Evolutionary conservation across 257 asterid genomes (phyloP).

Genomic region (Orobanche coerulescens): DNA sequence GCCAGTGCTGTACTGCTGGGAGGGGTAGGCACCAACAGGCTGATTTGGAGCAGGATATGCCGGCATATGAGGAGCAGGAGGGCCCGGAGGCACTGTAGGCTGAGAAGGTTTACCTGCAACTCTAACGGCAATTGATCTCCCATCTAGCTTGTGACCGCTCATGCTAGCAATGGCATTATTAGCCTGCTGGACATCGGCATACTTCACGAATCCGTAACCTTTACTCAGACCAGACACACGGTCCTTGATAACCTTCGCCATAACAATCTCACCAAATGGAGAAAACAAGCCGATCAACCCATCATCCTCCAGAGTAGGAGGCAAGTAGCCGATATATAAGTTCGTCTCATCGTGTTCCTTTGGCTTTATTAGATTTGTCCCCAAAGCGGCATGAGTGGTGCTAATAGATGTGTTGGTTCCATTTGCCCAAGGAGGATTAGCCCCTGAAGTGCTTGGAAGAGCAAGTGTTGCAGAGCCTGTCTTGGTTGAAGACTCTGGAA

Average conservation of each 20-base stretch:
- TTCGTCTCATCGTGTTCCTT: conserved; percentile 91
- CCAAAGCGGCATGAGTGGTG: conserved; percentile 51
- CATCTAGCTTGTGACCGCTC: conserved; percentile 89
- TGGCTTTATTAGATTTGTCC: conserved; percentile 49
- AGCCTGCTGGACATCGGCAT: conserved; percentile 78
- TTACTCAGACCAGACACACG: conserved; percentile 67
- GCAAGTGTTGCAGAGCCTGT: conserved; percentile 49
- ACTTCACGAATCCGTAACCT: conserved; percentile 95
- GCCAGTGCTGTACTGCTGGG: conserved; percentile 71
- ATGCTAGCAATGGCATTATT: conserved; percentile 80
- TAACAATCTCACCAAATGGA: conserved; percentile 83
- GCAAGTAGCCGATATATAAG: conserved; percentile 79
- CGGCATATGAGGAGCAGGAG: conserved; percentile 61
- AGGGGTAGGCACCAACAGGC: conserved; percentile 57
- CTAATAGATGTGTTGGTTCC: conserved; percentile 30
- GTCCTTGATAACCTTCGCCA: conserved; percentile 95
- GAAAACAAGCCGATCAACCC: conserved; percentile 73
- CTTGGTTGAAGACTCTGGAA: conserved; percentile 62
- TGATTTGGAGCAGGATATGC: conserved; percentile 55
- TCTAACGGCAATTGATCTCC: conserved; percentile 93
- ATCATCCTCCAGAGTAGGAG: conserved; percentile 88
- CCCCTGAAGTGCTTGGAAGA: conserved; percentile 53
- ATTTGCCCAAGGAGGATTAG: conserved; percentile 83
- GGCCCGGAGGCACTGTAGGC: conserved; percentile 81
- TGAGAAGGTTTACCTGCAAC: conserved; percentile 92